phyloP scores from a whole-genome alignment of 129 eudicot genomes.

The Lonicera japonica region DNA sequence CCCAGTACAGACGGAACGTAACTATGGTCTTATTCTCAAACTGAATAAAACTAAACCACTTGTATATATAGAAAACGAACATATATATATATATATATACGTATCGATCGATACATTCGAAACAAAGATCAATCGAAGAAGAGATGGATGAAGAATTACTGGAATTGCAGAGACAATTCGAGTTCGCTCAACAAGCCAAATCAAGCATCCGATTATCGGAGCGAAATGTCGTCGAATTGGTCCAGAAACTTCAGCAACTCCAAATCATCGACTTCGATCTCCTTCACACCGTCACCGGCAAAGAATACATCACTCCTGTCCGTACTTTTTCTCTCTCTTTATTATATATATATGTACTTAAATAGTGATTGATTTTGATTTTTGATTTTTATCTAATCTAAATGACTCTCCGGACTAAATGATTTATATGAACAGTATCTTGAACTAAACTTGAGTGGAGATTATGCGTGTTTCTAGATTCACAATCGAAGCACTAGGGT shows the following conservation, averaged over 20 bases:
- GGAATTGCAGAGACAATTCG: conserved; percentile 82
- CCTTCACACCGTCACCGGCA: conserved; percentile 96
- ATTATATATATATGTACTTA: not conserved
- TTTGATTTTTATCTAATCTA: too few relatives aligned
- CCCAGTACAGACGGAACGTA: not conserved
- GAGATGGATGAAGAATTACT: conserved; percentile 85
- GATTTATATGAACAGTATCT: too few relatives aligned
- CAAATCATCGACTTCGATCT: conserved; percentile 86
- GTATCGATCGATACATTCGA: too few relatives aligned
- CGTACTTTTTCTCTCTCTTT: conserved; percentile 25
- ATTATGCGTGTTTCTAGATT: too few relatives aligned
- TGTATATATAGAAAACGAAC: too few relatives aligned
- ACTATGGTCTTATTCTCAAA: not conserved
- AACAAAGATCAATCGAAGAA: not conserved
- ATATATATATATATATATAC: too few relatives aligned
- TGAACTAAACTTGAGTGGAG: too few relatives aligned
- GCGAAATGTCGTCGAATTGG: conserved; percentile 93
- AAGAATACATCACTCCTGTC: conserved; percentile 99
- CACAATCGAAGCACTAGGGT: too few relatives aligned
- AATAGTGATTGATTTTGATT: too few relatives aligned
- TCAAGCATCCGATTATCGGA: conserved; percentile 92
- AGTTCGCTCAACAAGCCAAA: conserved; percentile 88
- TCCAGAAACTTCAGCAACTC: conserved; percentile 84
- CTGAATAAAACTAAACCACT: too few relatives aligned
- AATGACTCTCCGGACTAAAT: too few relatives aligned